phyloP scores from a whole-genome alignment of 176 grass and related monocot species.

The Zea luxurians region DNA sequence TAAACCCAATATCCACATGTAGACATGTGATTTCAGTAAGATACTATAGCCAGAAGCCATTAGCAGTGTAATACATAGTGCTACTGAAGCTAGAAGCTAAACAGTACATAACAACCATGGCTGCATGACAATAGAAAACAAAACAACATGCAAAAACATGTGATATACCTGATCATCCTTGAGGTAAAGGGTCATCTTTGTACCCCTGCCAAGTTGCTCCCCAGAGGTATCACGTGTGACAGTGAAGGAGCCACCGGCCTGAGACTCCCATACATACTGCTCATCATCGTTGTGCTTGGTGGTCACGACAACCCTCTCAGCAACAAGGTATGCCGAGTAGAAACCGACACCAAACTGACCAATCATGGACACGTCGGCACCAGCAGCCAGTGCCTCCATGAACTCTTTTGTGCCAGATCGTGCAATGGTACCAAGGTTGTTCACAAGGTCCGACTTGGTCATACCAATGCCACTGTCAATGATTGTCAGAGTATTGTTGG shows the following conservation, averaged over 20 bases:
- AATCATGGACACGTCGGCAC: conserved; percentile 99
- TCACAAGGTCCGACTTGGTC: conserved; percentile 96
- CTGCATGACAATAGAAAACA: background rate
- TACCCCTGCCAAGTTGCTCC: conserved; percentile 81
- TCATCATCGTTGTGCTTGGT: conserved; percentile 96
- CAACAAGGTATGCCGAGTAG: conserved; percentile 93
- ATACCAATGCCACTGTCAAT: conserved; percentile 92
- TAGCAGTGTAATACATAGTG: background rate
- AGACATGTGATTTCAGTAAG: background rate
- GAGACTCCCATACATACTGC: conserved; percentile 98
- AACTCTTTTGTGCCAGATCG: conserved; percentile 92
- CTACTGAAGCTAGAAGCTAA: background rate
- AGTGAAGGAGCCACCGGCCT: conserved; percentile 93
- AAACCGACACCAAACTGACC: conserved; percentile 97
- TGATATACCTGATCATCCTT: conserved; percentile 95
- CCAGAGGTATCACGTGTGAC: conserved; percentile 81
- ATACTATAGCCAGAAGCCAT: background rate
- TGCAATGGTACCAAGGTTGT: conserved; percentile 98
- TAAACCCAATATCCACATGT: background rate
- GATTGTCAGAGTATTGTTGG: conserved; percentile 62
- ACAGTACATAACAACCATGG: background rate
- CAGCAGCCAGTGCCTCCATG: conserved; percentile 94
- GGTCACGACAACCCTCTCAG: conserved; percentile 79
- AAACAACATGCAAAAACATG: background rate
- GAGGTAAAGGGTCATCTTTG: conserved; percentile 88